Conservation (phyloP, 768 basidiomycete genomes). For the Hydnomerulius pinastri region DNA sequence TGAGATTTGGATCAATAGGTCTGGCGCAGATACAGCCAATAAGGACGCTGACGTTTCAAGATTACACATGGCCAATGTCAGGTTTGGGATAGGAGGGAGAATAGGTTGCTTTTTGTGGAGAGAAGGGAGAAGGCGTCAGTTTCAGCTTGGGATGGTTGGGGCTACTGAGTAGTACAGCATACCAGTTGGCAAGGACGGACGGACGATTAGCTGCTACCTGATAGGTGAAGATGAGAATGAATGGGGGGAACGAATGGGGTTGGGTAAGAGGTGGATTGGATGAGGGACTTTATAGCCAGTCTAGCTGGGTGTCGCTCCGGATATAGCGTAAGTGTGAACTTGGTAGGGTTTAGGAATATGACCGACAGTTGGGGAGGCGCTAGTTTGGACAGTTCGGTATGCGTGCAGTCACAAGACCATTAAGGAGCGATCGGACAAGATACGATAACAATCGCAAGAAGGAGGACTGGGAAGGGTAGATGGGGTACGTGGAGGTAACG, state of each 20-base stretch:
- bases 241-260: constrained; percentile 11
- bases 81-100: constrained; percentile 8
- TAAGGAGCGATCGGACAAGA: constrained; percentile 32
- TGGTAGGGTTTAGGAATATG: constrained; percentile 21
- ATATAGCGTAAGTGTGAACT: constrained; percentile 18
- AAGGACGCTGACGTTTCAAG: constrained; percentile 49
- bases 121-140: constrained; percentile 2
- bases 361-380: background rate
- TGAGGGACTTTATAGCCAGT: constrained; percentile 35
- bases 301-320: constrained; percentile 12
- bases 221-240: no score
- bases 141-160: background rate
- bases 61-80: constrained; percentile 48
- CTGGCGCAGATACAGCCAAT: constrained; percentile 17
- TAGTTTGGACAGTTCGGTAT: constrained; percentile 1
- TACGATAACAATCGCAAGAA: constrained; percentile 27
- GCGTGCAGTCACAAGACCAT: constrained; percentile 32
- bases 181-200: constrained; percentile 10
- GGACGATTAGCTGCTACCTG: background rate
- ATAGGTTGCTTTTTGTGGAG: constrained; percentile 6
- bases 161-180: constrained; percentile 10
- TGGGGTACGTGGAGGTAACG: background rate
- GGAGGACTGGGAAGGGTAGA: constrained; percentile 5
- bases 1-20: constrained; percentile 27
- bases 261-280: constrained; percentile 13